Evolutionary conservation across 164 flowering plant genomes (phyloP).

Genomic region (Sedum album): DNA sequence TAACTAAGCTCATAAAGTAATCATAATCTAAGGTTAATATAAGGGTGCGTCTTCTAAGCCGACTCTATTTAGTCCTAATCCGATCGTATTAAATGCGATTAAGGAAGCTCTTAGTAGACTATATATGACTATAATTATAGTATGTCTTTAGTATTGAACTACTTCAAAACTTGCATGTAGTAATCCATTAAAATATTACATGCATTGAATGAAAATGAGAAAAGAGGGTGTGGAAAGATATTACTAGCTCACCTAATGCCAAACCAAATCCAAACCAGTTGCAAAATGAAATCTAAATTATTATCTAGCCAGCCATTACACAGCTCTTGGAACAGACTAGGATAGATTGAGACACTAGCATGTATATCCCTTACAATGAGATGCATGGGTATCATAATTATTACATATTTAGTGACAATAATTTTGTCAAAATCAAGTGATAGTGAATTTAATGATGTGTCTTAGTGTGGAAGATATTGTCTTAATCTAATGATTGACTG

Average conservation of each 20-base stretch:
- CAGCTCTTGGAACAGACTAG: not conserved
- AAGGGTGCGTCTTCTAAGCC: not conserved
- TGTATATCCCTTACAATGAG: not conserved
- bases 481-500: not conserved
- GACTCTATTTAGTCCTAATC: not conserved
- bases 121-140: not conserved
- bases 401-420: no score
- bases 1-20: not conserved
- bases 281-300: not conserved
- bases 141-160: not conserved
- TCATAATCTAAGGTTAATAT: not conserved
- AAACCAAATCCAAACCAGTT: conserved; percentile 2
- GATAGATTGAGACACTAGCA: not conserved
- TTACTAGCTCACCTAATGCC: not conserved
- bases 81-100: not conserved
- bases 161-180: not conserved
- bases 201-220: not conserved
- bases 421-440: no score
- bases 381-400: no score
- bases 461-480: no score
- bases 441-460: no score
- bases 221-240: no score
- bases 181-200: not conserved
- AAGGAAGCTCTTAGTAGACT: not conserved
- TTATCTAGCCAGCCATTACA: not conserved